These are phyloP conservation scores for Rhizophora mangle DNA, from an alignment of 345 rosid species.

Conservation along the genomic window DNA sequence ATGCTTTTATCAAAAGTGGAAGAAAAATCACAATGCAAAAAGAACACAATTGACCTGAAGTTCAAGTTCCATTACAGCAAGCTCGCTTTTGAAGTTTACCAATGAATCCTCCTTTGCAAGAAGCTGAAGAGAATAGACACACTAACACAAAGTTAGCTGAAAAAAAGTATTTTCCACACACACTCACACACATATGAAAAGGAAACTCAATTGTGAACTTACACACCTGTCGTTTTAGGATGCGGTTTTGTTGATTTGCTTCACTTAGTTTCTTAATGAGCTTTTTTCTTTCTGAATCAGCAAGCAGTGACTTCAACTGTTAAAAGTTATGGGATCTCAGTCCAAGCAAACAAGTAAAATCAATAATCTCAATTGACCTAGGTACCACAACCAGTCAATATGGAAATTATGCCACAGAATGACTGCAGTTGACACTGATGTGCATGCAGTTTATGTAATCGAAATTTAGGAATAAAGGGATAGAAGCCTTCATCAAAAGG, in stretches of 20 bases:
- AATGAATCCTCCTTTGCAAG: conserved; percentile 52
- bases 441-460: too few species aligned
- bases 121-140: conserved; percentile 42
- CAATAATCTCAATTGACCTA: not conserved
- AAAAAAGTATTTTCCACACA: not conserved
- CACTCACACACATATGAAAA: not conserved
- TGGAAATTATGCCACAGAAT: not conserved
- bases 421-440: too few species aligned
- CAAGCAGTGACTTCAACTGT: conserved; percentile 64
- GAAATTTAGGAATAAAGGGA: too few species aligned
- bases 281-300: conserved; percentile 67
- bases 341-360: not conserved
- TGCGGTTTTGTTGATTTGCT: conserved; percentile 91
- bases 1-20: not conserved
- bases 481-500: too few species aligned
- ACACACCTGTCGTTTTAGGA: conserved; percentile 78
- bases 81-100: conserved; percentile 64
- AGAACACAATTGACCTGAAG: conserved; percentile 48
- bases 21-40: not conserved
- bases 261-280: conserved; percentile 74
- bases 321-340: not conserved
- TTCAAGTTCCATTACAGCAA: conserved; percentile 80
- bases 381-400: not conserved
- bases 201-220: not conserved
- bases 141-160: not conserved